phyloP scores from a whole-genome alignment of 2,329 filamentous ascomycete species.

The Zalaria obscura region DNA sequence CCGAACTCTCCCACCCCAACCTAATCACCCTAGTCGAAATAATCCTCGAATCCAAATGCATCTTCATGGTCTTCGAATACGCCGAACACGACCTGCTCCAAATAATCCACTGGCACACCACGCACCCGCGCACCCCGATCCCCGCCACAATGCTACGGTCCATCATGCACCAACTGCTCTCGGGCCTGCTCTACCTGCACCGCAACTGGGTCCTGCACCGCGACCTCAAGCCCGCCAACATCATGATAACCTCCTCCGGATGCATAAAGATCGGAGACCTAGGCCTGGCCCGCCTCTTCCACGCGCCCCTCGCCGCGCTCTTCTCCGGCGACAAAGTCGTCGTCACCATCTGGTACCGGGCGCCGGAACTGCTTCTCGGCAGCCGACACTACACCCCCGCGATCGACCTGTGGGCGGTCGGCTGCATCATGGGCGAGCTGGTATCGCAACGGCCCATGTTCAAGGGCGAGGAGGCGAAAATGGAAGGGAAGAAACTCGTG shows the following conservation, averaged over 20 bases:
- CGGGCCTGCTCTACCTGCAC: slow-evolving; percentile 88
- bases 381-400: slow-evolving; percentile 94
- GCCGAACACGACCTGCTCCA: slow-evolving; percentile 94
- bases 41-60: slow-evolving; percentile 95
- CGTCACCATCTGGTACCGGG: slow-evolving; percentile 97
- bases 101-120: slow-evolving; percentile 95
- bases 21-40: slow-evolving; percentile 88
- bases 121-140: slow-evolving; percentile 76
- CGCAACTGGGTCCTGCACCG: slow-evolving; percentile 95
- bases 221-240: slow-evolving; percentile 94
- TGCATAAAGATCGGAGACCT: slow-evolving; percentile 92
- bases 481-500: slow-evolving; percentile 95
- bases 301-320: slow-evolving; percentile 82
- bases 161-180: slow-evolving; percentile 90
- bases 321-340: slow-evolving; percentile 96
- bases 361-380: slow-evolving; percentile 82
- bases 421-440: slow-evolving; percentile 94
- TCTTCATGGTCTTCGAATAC: slow-evolving; percentile 99
- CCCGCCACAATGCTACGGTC: slow-evolving; percentile 80
- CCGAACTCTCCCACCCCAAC: slow-evolving; percentile 76
- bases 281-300: slow-evolving; percentile 80
- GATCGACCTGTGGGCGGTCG: slow-evolving; percentile 94
- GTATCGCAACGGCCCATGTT: slow-evolving; percentile 86
- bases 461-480: slow-evolving; percentile 97
- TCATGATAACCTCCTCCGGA: slow-evolving; percentile 86